Conservation (phyloP, 176 grass and related monocot genomes). For the Lolium perenne region DNA sequence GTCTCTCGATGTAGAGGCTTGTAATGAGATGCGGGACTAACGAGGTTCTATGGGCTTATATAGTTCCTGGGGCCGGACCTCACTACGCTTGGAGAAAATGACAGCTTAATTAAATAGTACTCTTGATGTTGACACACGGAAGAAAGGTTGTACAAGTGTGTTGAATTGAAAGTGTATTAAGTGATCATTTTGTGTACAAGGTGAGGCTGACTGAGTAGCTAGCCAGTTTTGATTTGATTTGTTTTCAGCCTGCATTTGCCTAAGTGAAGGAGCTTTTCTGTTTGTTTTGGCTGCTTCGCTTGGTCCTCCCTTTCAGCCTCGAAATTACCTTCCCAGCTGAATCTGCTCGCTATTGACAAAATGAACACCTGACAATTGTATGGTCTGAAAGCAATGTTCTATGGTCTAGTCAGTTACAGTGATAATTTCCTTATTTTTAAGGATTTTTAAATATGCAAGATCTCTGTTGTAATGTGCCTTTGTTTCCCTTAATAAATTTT, state of each 20-base stretch:
- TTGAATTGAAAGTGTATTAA: not conserved
- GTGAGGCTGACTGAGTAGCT: not conserved
- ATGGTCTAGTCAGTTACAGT: not conserved
- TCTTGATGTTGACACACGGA: not conserved
- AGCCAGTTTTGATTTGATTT: conserved; percentile 9
- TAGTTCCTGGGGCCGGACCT: not conserved
- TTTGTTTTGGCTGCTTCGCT: not conserved
- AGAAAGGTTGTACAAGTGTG: not conserved
- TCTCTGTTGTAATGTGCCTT: not conserved
- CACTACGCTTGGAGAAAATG: not conserved
- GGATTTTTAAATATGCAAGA: not conserved
- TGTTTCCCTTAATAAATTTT: not conserved
- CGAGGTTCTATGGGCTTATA: not conserved
- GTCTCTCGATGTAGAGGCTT: not conserved
- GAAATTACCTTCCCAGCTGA: conserved; percentile 1
- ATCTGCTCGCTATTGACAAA: conserved; percentile 9
- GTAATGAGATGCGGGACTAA: not conserved
- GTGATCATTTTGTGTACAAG: not conserved
- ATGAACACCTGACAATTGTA: not conserved
- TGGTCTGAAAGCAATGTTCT: not conserved
- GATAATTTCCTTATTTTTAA: not conserved
- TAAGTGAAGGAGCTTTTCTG: not conserved
- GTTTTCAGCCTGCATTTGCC: not conserved
- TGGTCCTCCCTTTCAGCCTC: not conserved
- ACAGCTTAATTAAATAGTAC: not conserved